Evolutionary conservation across 2,329 filamentous ascomycete genomes (phyloP).

Genomic region (Huntiella savannae): DNA sequence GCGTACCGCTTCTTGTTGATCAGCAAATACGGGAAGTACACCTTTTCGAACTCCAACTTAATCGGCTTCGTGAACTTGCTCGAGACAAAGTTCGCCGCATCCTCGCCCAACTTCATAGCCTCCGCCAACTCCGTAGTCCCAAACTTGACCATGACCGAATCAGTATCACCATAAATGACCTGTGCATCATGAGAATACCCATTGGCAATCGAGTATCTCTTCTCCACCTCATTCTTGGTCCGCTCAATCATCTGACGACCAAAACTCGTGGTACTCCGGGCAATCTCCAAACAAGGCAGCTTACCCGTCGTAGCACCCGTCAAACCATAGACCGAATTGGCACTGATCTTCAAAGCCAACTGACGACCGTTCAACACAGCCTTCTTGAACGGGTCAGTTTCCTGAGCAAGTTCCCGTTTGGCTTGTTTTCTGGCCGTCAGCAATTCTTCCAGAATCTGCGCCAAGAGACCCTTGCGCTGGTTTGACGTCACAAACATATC

Average conservation of each 20-base stretch:
- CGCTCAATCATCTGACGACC: constrained; percentile 98
- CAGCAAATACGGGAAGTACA: constrained; percentile 90
- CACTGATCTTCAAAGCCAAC: constrained; percentile 84
- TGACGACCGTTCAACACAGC: constrained; percentile 95
- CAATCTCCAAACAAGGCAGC: constrained; percentile 82
- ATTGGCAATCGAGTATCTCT: constrained; percentile 76
- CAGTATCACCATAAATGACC: constrained; percentile 96
- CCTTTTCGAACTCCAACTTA: constrained; percentile 98
- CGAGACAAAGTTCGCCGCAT: constrained; percentile 76
- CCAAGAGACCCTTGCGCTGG: constrained; percentile 74
- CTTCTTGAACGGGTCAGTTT: constrained; percentile 94
- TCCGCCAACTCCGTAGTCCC: constrained; percentile 71
- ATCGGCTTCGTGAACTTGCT: constrained; percentile 89
- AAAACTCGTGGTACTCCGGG: constrained; percentile 91
- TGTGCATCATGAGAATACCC: constrained; percentile 88
- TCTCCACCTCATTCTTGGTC: constrained; percentile 90
- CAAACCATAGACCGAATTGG: constrained; percentile 93
- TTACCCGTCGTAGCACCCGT: constrained; percentile 94
- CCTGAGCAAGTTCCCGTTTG: constrained; percentile 70
- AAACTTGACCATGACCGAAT: constrained; percentile 99
- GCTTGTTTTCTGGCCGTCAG: constrained; percentile 83
- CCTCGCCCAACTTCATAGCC: constrained; percentile 87
- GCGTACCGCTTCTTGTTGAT: constrained; percentile 99
- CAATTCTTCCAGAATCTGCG: constrained; percentile 90
- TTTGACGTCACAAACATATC: constrained; percentile 83